Percentiles rank a stretch among this genome's conserved stretches.
Evolutionary conservation across 2,329 filamentous ascomycete species (phyloP).

Genomic region (Penicillium sp.): DNA sequence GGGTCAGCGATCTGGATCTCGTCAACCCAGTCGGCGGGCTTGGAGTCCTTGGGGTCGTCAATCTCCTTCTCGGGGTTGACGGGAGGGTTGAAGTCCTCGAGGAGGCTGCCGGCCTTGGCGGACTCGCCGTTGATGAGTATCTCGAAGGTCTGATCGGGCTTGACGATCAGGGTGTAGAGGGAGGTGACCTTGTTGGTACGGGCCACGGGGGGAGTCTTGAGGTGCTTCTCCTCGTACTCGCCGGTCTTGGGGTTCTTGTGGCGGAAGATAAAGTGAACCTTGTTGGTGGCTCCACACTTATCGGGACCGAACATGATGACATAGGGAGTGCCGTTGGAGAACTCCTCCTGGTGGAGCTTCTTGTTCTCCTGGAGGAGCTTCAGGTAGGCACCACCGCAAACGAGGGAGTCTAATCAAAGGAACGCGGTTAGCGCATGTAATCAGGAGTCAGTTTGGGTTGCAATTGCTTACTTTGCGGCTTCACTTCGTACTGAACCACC

Average conservation of each 20-base stretch:
- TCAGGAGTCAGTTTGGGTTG: not conserved
- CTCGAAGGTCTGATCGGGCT: constrained; percentile 92
- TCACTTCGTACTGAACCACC: constrained; percentile 98
- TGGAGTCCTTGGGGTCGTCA: constrained; percentile 87
- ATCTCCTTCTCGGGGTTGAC: constrained; percentile 96
- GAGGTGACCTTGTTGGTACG: constrained; percentile 88
- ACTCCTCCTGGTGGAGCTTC: constrained; percentile 94
- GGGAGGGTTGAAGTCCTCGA: constrained; percentile 90
- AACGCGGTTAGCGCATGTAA: not conserved
- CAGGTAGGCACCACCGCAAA: constrained; percentile 98
- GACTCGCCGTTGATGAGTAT: constrained; percentile 89
- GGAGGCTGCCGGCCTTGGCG: constrained; percentile 83
- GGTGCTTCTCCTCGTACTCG: constrained; percentile 99
- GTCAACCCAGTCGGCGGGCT: constrained; percentile 96
- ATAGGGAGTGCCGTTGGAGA: constrained; percentile 95
- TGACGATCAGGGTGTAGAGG: constrained; percentile 95
- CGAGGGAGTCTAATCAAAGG: constrained; percentile 73
- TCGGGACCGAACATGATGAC: constrained; percentile 99
- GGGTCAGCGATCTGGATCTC: constrained; percentile 88
- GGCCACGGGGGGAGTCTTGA: constrained; percentile 78
- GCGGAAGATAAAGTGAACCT: constrained; percentile 97
- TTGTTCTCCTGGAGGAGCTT: constrained; percentile 99
- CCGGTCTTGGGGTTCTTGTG: constrained; percentile 99
- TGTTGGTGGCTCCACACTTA: constrained; percentile 99
- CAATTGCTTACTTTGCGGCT: constrained; percentile 81